phyloP scores from a whole-genome alignment of 2,329 filamentous ascomycete species.

The Nemania sp. region DNA sequence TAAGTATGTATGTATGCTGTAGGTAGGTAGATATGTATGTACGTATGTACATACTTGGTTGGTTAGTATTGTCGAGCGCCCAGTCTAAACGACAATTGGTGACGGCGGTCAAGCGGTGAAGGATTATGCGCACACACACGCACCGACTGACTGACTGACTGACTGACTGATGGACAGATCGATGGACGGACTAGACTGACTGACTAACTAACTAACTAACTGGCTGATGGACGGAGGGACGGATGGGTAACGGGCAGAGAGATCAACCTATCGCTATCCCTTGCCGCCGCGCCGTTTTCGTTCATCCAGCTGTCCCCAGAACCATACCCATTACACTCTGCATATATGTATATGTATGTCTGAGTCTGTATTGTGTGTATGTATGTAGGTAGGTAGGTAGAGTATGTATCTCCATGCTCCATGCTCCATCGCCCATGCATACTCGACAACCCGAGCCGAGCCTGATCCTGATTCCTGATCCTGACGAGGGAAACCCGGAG shows the following conservation, averaged over 20 bases:
- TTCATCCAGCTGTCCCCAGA: slow-evolving; percentile 29
- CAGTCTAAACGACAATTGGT: slow-evolving; percentile 43
- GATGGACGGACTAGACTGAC: too few species aligned
- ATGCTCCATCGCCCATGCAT: too few species aligned
- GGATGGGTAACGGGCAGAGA: slow-evolving; percentile 34
- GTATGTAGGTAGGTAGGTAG: background rate
- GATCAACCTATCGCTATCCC: slow-evolving; percentile 32
- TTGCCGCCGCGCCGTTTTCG: slow-evolving; percentile 23
- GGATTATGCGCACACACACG: slow-evolving; percentile 46
- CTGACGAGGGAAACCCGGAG: slow-evolving; percentile 28
- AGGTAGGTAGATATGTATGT: background rate
- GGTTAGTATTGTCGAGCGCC: background rate
- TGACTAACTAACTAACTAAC: background rate
- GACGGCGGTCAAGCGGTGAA: slow-evolving; percentile 49
- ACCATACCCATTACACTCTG: background rate
- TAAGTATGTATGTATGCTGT: background rate
- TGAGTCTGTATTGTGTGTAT: too few species aligned
- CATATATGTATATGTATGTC: too few species aligned
- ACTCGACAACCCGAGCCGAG: slow-evolving; percentile 35
- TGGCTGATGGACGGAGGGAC: too few species aligned
- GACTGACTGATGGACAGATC: too few species aligned
- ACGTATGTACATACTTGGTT: too few species aligned
- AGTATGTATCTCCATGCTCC: background rate
- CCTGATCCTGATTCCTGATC: slow-evolving; percentile 20
- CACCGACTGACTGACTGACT: slow-evolving; percentile 21